Conservation (phyloP, 371 early-diverging fungal species). For the Syncephalastrum contaminatum region DNA sequence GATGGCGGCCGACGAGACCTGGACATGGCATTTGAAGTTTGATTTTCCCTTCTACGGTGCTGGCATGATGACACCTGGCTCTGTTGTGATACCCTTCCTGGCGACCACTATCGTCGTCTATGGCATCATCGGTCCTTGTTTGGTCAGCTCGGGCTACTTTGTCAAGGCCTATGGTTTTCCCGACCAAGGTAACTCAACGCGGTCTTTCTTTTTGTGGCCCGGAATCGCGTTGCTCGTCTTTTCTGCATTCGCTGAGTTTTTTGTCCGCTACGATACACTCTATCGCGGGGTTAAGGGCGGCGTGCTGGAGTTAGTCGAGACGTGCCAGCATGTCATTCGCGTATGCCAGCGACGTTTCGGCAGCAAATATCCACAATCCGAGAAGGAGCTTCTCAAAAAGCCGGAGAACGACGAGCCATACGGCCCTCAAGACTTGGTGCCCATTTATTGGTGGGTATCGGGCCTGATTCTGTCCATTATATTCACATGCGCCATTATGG, state of each 20-base stretch:
- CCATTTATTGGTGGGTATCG: slow-evolving; percentile 58
- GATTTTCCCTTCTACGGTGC: slow-evolving; percentile 69
- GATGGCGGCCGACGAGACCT: slow-evolving; percentile 49
- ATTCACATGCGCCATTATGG: slow-evolving; percentile 60
- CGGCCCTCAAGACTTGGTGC: slow-evolving; percentile 42
- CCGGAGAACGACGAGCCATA: slow-evolving; percentile 7
- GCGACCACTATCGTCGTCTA: slow-evolving; percentile 54
- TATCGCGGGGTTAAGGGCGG: slow-evolving; percentile 56
- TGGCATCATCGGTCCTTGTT: slow-evolving; percentile 46
- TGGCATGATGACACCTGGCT: slow-evolving; percentile 63
- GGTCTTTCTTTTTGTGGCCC: slow-evolving; percentile 66
- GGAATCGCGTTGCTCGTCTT: slow-evolving; percentile 71
- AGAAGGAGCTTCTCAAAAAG: too few relatives aligned
- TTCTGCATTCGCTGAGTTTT: slow-evolving; percentile 61
- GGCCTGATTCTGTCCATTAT: slow-evolving; percentile 58
- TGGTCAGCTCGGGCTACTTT: slow-evolving; percentile 44
- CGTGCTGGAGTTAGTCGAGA: slow-evolving; percentile 9
- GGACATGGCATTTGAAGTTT: slow-evolving; percentile 57
- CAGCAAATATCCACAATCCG: too few relatives aligned
- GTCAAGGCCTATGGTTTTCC: slow-evolving; percentile 36
- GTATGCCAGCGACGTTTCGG: too few relatives aligned
- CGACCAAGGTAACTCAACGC: slow-evolving; percentile 32
- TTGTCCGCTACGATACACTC: slow-evolving; percentile 50
- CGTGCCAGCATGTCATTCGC: slow-evolving; percentile 4
- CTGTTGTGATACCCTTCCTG: slow-evolving; percentile 58